Conservation (phyloP, 1,284 basidiomycete genomes). For the Apiotrichum domesticum region DNA sequence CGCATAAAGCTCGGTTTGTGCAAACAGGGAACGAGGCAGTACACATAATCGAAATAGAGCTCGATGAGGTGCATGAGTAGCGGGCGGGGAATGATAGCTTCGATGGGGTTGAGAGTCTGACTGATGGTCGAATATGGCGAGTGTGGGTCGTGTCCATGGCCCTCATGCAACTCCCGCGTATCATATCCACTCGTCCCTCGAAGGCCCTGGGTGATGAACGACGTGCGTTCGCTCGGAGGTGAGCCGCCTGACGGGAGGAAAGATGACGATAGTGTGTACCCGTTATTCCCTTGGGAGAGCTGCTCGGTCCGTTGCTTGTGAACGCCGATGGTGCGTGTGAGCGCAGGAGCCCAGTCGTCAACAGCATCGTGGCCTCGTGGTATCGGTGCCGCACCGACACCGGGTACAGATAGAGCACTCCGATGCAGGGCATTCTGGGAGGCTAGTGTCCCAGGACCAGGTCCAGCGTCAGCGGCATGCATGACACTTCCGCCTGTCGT, state of each 20-base stretch:
- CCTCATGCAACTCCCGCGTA: background rate
- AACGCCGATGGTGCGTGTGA: background rate
- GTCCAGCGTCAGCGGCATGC: slow-evolving; percentile 5
- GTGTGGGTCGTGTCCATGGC: background rate
- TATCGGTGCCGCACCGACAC: background rate
- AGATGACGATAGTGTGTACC: background rate
- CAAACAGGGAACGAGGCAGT: slow-evolving; percentile 62
- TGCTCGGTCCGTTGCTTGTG: slow-evolving; percentile 7
- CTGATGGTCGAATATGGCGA: slow-evolving; percentile 1
- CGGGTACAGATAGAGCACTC: slow-evolving; percentile 10
- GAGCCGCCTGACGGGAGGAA: background rate
- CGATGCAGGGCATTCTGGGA: slow-evolving; percentile 16
- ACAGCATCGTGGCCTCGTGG: slow-evolving; percentile 5
- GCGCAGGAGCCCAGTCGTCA: slow-evolving; percentile 14
- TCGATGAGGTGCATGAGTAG: slow-evolving; percentile 56
- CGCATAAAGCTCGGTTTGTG: slow-evolving; percentile 70
- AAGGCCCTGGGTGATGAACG: background rate
- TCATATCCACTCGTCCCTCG: background rate
- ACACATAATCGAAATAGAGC: slow-evolving; percentile 82
- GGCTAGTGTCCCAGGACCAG: slow-evolving; percentile 19
- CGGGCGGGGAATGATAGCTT: slow-evolving; percentile 34
- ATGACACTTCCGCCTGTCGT: background rate
- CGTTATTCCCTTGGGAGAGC: background rate
- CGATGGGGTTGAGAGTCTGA: slow-evolving; percentile 29
- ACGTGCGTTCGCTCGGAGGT: background rate